These are phyloP conservation scores for Acanthamoeba healyi DNA, from an alignment of 208 protist genomes.

Conservation along the genomic window DNA sequence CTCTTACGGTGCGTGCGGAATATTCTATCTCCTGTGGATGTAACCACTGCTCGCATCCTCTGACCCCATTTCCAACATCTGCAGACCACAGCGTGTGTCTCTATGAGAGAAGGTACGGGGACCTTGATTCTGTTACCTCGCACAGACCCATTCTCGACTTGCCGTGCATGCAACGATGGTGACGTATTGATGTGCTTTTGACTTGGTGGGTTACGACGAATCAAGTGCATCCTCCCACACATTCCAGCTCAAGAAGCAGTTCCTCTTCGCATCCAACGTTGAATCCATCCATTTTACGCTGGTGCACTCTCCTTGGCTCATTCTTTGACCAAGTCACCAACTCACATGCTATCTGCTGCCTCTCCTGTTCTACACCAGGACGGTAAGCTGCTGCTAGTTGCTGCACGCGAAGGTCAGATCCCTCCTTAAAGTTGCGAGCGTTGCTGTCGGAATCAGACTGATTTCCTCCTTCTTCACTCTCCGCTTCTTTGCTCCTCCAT, in stretches of 20 bases:
- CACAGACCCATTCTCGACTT: too few species aligned
- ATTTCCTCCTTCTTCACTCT: too few species aligned
- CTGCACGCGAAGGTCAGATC: neutral
- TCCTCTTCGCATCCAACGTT: conserved; percentile 10
- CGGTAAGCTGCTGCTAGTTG: neutral
- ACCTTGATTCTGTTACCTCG: too few species aligned
- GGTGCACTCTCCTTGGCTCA: neutral
- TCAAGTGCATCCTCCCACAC: neutral
- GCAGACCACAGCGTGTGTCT: conserved; percentile 6
- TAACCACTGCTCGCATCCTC: neutral
- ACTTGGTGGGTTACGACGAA: neutral
- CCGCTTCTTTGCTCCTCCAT: too few species aligned
- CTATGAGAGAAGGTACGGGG: neutral
- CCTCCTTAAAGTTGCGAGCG: too few species aligned
- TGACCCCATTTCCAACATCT: neutral
- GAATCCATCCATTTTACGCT: neutral
- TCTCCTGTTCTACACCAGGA: neutral
- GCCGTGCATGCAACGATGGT: too few species aligned
- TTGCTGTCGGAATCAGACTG: too few species aligned
- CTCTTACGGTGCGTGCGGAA: neutral
- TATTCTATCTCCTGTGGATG: neutral
- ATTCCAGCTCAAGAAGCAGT: neutral
- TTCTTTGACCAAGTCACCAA: too few species aligned
- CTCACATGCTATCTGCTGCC: neutral
- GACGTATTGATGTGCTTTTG: neutral